Base-by-base conservation (phyloP, 2,329 filamentous ascomycete genomes). In the Arthrobotrys iridis region DNA sequence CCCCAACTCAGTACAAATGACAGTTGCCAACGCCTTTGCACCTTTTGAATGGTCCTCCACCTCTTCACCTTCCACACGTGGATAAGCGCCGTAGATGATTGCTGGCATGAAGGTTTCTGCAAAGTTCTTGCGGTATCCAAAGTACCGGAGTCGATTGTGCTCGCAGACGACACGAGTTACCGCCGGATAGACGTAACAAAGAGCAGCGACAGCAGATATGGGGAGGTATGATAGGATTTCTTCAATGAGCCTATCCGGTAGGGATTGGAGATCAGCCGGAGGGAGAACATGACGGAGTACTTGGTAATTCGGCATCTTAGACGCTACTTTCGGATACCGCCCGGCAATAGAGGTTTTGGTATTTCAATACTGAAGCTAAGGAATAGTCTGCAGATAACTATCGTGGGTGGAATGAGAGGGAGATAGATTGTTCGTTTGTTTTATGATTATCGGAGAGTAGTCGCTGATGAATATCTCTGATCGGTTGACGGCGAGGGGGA, bases 1-100 rank as follows among this genome's bases (percentile, higher is more conserved):
- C 46, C 63, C 71, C 26, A 75, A 40, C 33, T 63, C 71, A 26
- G 22, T 35, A 18, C 71, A 75, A 20, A 75, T 50, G 13, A 75
- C 46, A 60, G 13, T 18, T 2, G 71, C 71, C 10, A 75, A n/a
- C 4, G 28, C 37, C 18, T 55, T 58, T 0, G 71, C 71, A 1
- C 55, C 71, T 10, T 0, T 28, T 11, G 63, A 57, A 62, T 75
- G 71, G 2, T 75, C 71, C 6, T 13, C 28, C 1, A 68, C 2
- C 5, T n/a, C 55, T 11, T 75, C 63, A 0, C 57, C 71, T 7
- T 62, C 57, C 1, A 57, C 57, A 5, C 46, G 46, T 7, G 63
- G 37, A 28, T 75, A 75, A 13, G 40, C 35, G 8, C 62, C 43
- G 37, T 58, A 37, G 2, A 75, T 7, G 3, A 75, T 68, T 0